A percentile compares a stretch with the other conserved stretches of the same genome.
Conservation (phyloP, 306 rosid species). For the Bauhinia variegata region DNA sequence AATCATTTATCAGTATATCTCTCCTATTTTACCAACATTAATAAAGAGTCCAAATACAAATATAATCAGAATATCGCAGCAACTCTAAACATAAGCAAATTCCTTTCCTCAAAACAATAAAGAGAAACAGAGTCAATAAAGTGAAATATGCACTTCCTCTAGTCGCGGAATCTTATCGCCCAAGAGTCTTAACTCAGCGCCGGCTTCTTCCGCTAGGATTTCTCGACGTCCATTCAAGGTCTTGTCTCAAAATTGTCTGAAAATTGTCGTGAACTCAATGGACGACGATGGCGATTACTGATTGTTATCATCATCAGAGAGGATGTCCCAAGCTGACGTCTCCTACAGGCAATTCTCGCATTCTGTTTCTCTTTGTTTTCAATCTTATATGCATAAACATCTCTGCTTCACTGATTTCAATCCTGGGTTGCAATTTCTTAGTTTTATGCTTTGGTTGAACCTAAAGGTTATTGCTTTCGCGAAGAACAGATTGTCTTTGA, state of each 20-base stretch:
- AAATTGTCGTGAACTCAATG: conserved; percentile 28
- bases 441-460: not conserved
- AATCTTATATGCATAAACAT: not conserved
- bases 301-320: conserved; percentile 27
- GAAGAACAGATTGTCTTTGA: not conserved
- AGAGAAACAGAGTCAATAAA: too few species aligned
- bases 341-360: conserved; percentile 46
- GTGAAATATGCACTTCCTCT: not conserved
- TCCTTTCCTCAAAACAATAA: too few species aligned
- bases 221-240: not conserved
- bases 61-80: too few species aligned
- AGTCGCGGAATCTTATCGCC: not conserved
- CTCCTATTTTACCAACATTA: too few species aligned
- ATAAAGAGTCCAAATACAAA: too few species aligned
- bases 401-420: not conserved
- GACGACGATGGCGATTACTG: conserved; percentile 31
- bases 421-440: not conserved
- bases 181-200: not conserved
- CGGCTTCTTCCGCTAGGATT: not conserved
- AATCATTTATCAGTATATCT: too few species aligned
- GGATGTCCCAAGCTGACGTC: conserved; percentile 61
- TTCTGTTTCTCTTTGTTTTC: not conserved
- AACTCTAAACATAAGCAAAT: too few species aligned
- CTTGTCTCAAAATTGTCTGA: not conserved
- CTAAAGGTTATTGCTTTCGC: not conserved